phyloP scores from a whole-genome alignment of 345 rosid species.

The Brassica incana region DNA sequence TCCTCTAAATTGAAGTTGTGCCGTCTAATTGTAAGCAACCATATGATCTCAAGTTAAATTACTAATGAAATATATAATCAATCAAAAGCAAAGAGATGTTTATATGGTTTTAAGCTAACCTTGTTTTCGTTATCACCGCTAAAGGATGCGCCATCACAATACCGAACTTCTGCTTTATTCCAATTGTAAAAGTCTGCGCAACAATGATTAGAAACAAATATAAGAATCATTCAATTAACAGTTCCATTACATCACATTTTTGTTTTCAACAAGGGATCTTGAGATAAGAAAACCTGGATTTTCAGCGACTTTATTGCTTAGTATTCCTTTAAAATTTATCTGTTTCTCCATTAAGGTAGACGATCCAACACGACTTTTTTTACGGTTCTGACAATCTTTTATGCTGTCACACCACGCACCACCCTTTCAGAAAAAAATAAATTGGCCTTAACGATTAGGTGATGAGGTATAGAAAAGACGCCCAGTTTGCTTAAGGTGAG shows the following conservation, averaged over 20 bases:
- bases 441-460: background rate
- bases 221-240: background rate
- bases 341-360: background rate
- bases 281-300: background rate
- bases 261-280: background rate
- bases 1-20: background rate
- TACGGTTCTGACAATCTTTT: background rate
- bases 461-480: background rate
- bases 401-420: slow-evolving; percentile 3
- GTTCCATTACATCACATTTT: background rate
- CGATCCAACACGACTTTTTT: background rate
- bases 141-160: background rate
- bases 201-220: background rate
- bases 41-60: background rate
- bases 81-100: background rate
- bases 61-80: background rate
- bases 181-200: background rate
- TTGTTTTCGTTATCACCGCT: background rate
- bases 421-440: background rate
- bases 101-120: background rate
- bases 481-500: background rate
- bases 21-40: background rate
- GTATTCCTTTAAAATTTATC: background rate
- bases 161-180: background rate
- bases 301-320: background rate